phyloP scores from a whole-genome alignment of 148 eudicot genomes.

The Rhododendron henanense region DNA sequence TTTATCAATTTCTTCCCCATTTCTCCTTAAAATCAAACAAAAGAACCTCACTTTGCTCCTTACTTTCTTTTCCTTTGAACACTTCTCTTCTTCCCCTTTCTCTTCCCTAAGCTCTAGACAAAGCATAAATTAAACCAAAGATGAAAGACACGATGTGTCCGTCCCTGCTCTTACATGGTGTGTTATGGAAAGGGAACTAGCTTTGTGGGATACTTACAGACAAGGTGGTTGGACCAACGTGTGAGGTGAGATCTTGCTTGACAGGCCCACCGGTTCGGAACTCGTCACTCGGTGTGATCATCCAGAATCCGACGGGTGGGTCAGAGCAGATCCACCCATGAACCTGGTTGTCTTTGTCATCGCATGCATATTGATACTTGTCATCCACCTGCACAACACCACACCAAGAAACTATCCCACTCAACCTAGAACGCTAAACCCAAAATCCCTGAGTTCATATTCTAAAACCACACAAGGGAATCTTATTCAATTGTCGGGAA shows the following conservation, averaged over 20 bases:
- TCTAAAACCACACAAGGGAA: background rate
- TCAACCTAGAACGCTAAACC: background rate
- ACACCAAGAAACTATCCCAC: too few species aligned
- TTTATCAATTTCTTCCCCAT: background rate
- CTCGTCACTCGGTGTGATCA: constrained; percentile 55
- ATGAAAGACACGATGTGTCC: background rate
- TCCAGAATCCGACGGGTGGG: constrained; percentile 53
- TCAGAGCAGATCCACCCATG: constrained; percentile 62
- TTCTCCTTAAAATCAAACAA: background rate
- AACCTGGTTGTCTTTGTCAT: constrained; percentile 51
- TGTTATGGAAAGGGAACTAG: background rate
- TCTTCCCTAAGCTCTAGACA: background rate
- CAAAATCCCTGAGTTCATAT: background rate
- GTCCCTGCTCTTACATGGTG: background rate
- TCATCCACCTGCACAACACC: constrained; percentile 50
- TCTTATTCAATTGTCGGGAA: background rate
- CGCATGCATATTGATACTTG: constrained; percentile 55
- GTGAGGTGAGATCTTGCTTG: constrained; percentile 71
- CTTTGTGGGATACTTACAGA: constrained; percentile 30
- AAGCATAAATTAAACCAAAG: background rate
- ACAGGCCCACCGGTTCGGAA: constrained; percentile 57
- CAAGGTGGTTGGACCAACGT: constrained; percentile 51
- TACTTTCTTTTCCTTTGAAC: background rate
- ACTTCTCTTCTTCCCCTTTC: background rate
- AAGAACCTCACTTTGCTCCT: background rate